These are phyloP conservation scores for Roridomyces roridus DNA, from an alignment of 768 basidiomycete genomes.

Conservation along the genomic window DNA sequence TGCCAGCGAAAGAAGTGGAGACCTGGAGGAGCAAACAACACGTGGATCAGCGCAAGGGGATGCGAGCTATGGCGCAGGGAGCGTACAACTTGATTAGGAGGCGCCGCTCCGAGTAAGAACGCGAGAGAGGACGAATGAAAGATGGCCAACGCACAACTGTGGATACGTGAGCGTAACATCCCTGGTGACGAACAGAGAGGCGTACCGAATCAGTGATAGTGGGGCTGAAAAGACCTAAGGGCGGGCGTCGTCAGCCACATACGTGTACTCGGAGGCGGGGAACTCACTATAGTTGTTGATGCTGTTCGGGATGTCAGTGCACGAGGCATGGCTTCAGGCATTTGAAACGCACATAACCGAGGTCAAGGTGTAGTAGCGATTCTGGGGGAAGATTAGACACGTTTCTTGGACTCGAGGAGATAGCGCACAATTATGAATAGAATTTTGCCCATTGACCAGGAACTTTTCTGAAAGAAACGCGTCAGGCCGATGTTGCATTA, in stretches of 20 bases:
- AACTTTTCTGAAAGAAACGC: constrained; percentile 46
- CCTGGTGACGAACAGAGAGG: constrained; percentile 5
- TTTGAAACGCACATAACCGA: constrained; percentile 52
- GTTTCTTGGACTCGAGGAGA: not conserved
- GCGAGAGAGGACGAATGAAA: not conserved
- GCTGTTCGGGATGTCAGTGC: constrained; percentile 36
- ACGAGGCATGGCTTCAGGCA: not conserved
- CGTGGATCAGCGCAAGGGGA: too few relatives aligned
- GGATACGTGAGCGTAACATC: not conserved
- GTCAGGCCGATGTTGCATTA: too few relatives aligned
- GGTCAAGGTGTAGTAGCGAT: constrained; percentile 61
- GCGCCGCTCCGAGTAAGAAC: not conserved
- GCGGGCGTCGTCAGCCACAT: constrained; percentile 5
- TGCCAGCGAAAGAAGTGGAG: constrained; percentile 60
- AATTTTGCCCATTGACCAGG: constrained; percentile 62
- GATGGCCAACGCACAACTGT: constrained; percentile 19
- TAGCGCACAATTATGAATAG: constrained; percentile 56
- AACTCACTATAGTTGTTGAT: constrained; percentile 60
- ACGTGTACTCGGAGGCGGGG: not conserved
- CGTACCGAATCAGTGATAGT: constrained; percentile 46
- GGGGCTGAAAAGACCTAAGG: constrained; percentile 49
- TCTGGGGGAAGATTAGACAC: constrained; percentile 38
- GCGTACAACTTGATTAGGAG: constrained; percentile 39
- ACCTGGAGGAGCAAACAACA: constrained; percentile 42
- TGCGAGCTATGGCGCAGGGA: too few relatives aligned